Evolutionary conservation across 1,284 basidiomycete genomes (phyloP), one percentile per base, ranked within the genome.

Genomic region (Trametes polyzona): DNA sequence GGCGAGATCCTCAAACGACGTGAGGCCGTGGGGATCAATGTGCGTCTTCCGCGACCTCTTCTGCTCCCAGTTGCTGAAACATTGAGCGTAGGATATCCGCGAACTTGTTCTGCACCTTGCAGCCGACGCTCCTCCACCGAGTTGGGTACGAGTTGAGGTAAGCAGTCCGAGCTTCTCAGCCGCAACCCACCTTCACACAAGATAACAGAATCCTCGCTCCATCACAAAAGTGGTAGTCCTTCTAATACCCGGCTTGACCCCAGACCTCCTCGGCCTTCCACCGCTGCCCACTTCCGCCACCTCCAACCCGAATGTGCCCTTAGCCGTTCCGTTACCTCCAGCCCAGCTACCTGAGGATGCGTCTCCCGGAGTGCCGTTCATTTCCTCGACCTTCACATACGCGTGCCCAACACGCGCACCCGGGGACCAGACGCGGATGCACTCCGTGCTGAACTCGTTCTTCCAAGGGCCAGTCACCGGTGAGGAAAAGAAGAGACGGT

Each of bases 371-470:
- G 67, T 96, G 2, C 91, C 93, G 0, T 89, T 93, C 65, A 84
- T 97, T 42, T 79, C 87, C 1, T 83, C 82, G 14, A 89, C 93
- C 0, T 97, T 96, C 75, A 91, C 90, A 52, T 93, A 96, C 74
- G 93, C 92, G 3, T 93, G 90, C 64, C 95, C 95, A 0, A 95
- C 93, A 0, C 83, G 88, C 33, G 94, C 94, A 0, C 94, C 95
- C 0, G 95, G 95, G 0, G 95, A 97, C 62, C 78, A 81, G 49
- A 86, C 82, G 33, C 81, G 87, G 40, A 89, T 97, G 83, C 90
- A 93, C 67, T 93, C 90, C n/a, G 88, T 93, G 19, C 78, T 95
- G 27, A 84, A 86, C 64, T 76, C 86, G 0, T 91, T 97, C 69
- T 89, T 96, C 71, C 87, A 87, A 50, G 81, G 83, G 0, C 93